These are phyloP conservation scores for Vitellaria paradoxa DNA, from an alignment of 179 eudicot species.

Conservation along the genomic window DNA sequence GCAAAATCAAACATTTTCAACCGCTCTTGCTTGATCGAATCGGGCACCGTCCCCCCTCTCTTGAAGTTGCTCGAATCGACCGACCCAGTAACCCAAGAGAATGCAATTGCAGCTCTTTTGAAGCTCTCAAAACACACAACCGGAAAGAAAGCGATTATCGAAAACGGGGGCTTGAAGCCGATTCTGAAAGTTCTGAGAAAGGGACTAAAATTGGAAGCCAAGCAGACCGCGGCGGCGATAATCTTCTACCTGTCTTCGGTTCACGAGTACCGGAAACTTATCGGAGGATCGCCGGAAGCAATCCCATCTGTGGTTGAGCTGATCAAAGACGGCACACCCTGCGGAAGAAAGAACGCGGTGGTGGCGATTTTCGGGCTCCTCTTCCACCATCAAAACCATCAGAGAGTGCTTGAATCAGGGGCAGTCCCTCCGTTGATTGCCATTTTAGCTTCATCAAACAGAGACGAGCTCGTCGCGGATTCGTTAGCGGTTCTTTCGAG, in stretches of 20 bases:
- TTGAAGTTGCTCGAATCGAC: conserved; percentile 49
- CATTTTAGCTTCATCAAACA: conserved; percentile 38
- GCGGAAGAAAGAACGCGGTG: conserved; percentile 74
- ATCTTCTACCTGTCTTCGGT: conserved; percentile 65
- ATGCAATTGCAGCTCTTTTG: conserved; percentile 67
- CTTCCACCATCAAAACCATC: conserved; percentile 45
- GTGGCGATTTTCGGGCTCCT: conserved; percentile 69
- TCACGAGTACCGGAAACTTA: conserved; percentile 44
- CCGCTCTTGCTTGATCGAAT: conserved; percentile 49
- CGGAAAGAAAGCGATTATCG: conserved; percentile 61
- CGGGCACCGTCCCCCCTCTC: conserved; percentile 58
- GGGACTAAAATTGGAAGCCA: conserved; percentile 51
- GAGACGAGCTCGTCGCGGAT: conserved; percentile 53
- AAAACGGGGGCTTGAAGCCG: conserved; percentile 52
- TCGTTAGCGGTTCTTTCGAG: conserved; percentile 58
- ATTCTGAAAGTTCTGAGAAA: conserved; percentile 41
- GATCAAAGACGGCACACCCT: conserved; percentile 47
- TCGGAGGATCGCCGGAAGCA: conserved; percentile 48
- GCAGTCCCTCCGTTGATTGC: conserved; percentile 41
- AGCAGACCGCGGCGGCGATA: conserved; percentile 72
- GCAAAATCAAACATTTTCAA: conserved; percentile 65
- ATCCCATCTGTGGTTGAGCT: conserved; percentile 55
- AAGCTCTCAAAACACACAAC: conserved; percentile 67
- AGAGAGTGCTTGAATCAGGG: conserved; percentile 44
- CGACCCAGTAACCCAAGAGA: conserved; percentile 52